Conservation (phyloP, 2,329 filamentous ascomycete species). For the Zymoseptoria pseudotritici region DNA sequence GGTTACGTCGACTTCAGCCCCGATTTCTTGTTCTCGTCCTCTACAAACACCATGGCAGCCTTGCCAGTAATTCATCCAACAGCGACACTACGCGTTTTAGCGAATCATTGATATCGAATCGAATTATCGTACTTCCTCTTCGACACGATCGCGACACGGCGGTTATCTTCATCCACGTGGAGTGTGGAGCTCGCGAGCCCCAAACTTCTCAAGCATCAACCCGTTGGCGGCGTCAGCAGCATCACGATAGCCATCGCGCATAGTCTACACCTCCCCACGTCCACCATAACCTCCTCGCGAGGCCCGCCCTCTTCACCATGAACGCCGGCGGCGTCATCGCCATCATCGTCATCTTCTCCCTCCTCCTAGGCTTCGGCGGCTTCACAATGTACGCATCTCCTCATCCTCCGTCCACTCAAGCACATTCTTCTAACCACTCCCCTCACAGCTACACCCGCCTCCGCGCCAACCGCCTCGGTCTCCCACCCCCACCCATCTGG, state of each 20-base stretch:
- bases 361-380: background rate
- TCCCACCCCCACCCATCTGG: constrained; percentile 60
- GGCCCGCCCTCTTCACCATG: constrained; percentile 9
- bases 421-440: background rate
- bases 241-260: background rate
- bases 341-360: constrained; percentile 49
- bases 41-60: background rate
- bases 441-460: constrained; percentile 54
- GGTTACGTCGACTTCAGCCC: background rate
- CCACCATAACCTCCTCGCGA: background rate
- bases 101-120: background rate
- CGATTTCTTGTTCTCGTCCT: background rate
- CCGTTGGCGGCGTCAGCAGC: background rate
- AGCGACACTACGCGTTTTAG: background rate
- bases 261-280: background rate
- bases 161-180: background rate
- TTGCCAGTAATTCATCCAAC: background rate
- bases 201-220: background rate
- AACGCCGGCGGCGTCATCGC: constrained; percentile 56
- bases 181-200: background rate
- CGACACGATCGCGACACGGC: background rate
- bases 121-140: background rate
- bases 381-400: background rate
- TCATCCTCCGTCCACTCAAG: too few relatives aligned
- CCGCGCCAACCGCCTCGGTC: constrained; percentile 65